Base-by-base conservation (phyloP, 495 filamentous ascomycete genomes). In the Peziza echinospora region DNA sequence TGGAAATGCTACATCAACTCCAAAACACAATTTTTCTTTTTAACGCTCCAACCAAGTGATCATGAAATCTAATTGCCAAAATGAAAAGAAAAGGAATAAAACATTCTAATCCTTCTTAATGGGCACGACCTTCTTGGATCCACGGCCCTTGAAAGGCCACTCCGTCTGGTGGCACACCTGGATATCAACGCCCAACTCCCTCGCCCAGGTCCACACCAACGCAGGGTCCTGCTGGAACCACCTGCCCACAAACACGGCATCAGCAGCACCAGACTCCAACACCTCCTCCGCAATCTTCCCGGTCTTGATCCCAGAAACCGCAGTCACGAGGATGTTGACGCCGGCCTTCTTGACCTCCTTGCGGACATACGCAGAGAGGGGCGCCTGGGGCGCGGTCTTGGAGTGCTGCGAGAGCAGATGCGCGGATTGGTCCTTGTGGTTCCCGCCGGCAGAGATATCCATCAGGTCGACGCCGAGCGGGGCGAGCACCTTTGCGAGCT, bases 361-460 rank as follows among this genome's bases (percentile, higher is more conserved):
- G 11, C 30, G 11, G 11, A 37, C 30, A 37, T 37, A 37, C 30
- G 11, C 30, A 3, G 30, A 11, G 30, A 37, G 17, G 11, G 11
- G 30, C 11, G 17, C 17, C 17, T 37, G 30, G 30, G 11, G 11
- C 11, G 30, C 17, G 5, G 17, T 1, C 30, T 37, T 37, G n/a
- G n/a, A n/a, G n/a, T n/a, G n/a, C n/a, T n/a, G n/a, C n/a, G n/a
- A n/a, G n/a, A n/a, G n/a, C n/a, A n/a, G n/a, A n/a, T n/a, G n/a
- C n/a, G n/a, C n/a, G n/a, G n/a, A n/a, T 37, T 81, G 77, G 13
- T 60, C 54, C 25, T 65, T 62, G 60, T 75, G 72, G 51, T 78
- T 77, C 11, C 78, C 83, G 4, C 70, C 79, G 0, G 76, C 75
- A 49, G 71, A 78, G 41, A 85, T 75, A 60, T 91, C 83, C 13